These are phyloP conservation scores for Kwoniella botswanensis DNA, from an alignment of 768 basidiomycete species.

Conservation along the genomic window DNA sequence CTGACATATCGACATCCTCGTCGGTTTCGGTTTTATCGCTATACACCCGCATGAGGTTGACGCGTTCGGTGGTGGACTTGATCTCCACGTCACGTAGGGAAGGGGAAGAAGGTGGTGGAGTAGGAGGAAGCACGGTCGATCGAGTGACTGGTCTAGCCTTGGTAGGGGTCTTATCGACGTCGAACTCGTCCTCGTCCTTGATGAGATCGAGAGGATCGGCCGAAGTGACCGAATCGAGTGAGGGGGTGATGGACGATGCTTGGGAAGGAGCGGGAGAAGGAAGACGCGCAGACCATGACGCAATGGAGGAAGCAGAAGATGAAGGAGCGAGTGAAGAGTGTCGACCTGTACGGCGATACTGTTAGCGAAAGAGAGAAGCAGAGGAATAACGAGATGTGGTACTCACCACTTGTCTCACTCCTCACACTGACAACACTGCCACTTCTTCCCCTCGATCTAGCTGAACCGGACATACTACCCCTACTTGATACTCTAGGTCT, in stretches of 20 bases:
- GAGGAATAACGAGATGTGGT: too few relatives aligned
- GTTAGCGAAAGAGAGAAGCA: slow-evolving; percentile 3
- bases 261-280: slow-evolving; percentile 47
- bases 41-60: slow-evolving; percentile 45
- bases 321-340: slow-evolving; percentile 37
- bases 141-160: slow-evolving; percentile 28
- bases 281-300: slow-evolving; percentile 26
- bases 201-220: slow-evolving; percentile 32
- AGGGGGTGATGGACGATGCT: slow-evolving; percentile 28
- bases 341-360: slow-evolving; percentile 13
- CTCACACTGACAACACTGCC: slow-evolving; percentile 48
- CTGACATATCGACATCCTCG: slow-evolving; percentile 9
- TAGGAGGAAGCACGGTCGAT: slow-evolving; percentile 29
- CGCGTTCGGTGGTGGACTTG: slow-evolving; percentile 31
- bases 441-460: slow-evolving; percentile 37
- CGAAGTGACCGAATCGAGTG: slow-evolving; percentile 32
- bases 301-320: slow-evolving; percentile 28
- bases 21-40: slow-evolving; percentile 16
- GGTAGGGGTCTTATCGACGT: slow-evolving; percentile 47
- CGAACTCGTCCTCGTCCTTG: slow-evolving; percentile 31
- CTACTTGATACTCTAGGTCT: slow-evolving; percentile 33
- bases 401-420: slow-evolving; percentile 47
- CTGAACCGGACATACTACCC: slow-evolving; percentile 17
- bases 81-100: slow-evolving; percentile 26
- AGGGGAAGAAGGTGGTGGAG: slow-evolving; percentile 45